Conservation (phyloP, 495 filamentous ascomycete genomes). For the Aspergillus sclerotioniger region DNA sequence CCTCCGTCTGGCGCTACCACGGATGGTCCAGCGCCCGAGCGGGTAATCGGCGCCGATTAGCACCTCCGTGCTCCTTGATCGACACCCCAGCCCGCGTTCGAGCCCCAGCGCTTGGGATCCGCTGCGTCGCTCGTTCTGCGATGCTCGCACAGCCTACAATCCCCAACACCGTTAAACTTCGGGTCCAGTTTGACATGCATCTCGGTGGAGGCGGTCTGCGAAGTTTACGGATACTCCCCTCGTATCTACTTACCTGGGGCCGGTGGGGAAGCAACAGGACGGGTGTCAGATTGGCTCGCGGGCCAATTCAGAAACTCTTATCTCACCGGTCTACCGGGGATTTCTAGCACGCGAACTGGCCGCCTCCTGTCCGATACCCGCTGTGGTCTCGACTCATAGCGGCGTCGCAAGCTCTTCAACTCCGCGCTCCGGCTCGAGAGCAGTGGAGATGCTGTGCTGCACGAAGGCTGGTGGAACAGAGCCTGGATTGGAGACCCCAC, state of each 20-base stretch:
- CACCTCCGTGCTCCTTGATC: slow-evolving; percentile 8
- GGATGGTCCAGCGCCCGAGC: slow-evolving; percentile 5
- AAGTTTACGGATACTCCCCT: not conserved
- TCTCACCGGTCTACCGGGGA: not conserved
- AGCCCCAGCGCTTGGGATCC: slow-evolving; percentile 6
- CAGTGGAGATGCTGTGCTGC: slow-evolving; percentile 4
- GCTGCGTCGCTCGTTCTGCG: not conserved
- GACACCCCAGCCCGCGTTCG: slow-evolving; percentile 6
- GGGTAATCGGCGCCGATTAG: slow-evolving; percentile 6
- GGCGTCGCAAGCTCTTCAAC: slow-evolving; percentile 2
- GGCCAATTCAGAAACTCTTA: not conserved
- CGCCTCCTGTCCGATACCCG: not conserved
- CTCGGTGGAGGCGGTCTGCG: not conserved
- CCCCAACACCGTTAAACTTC: not conserved
- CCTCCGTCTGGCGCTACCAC: slow-evolving; percentile 1
- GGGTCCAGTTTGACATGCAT: not conserved
- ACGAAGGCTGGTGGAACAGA: not conserved
- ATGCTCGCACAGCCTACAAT: not conserved
- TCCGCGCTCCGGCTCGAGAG: not conserved
- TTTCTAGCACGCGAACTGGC: not conserved
- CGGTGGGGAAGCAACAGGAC: not conserved
- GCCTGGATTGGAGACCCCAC: slow-evolving; percentile 1
- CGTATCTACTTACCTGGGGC: slow-evolving; percentile 1
- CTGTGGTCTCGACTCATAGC: not conserved
- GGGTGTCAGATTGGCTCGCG: not conserved